Conservation (phyloP, 1,284 basidiomycete genomes). For the Ustilago lituana region DNA sequence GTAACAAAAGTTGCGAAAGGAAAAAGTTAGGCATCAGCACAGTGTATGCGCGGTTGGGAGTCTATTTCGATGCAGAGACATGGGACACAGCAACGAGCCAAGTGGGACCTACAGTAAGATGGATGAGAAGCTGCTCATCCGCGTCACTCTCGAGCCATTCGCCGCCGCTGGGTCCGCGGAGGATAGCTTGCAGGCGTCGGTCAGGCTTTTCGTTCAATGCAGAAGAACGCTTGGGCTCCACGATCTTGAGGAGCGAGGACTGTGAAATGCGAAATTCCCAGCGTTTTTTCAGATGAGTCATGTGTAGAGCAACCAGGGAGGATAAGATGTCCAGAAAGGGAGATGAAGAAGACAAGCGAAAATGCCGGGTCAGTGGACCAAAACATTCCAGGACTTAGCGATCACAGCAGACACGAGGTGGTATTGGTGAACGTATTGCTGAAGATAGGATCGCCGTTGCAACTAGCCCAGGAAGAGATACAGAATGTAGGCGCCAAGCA, state of each 20-base stretch:
- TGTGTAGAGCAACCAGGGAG: no score
- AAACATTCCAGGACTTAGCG: not conserved
- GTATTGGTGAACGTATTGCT: constrained; percentile 9
- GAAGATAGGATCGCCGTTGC: constrained; percentile 6
- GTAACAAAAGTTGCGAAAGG: no score
- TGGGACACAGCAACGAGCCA: not conserved
- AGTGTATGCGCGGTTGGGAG: not conserved
- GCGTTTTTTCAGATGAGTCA: no score
- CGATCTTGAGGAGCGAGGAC: constrained; percentile 73
- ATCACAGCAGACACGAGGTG: constrained; percentile 11
- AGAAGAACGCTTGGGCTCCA: constrained; percentile 74
- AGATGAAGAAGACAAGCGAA: constrained; percentile 1
- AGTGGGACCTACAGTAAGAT: constrained; percentile 18
- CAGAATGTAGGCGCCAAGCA: constrained; percentile 48
- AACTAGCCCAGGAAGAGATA: constrained; percentile 41
- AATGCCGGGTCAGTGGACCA: no score
- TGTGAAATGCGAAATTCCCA: constrained; percentile 20
- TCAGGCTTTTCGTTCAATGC: constrained; percentile 79
- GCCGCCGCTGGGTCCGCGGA: constrained; percentile 69
- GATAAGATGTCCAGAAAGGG: no score
- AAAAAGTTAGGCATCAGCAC: no score
- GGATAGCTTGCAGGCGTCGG: constrained; percentile 73
- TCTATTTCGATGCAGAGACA: no score
- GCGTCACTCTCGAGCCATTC: constrained; percentile 80
- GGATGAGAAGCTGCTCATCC: constrained; percentile 75